Percentiles rank a stretch among this genome's conserved stretches.
Evolutionary conservation across 345 rosid genomes (phyloP).

Genomic region (Acer yangbiense): DNA sequence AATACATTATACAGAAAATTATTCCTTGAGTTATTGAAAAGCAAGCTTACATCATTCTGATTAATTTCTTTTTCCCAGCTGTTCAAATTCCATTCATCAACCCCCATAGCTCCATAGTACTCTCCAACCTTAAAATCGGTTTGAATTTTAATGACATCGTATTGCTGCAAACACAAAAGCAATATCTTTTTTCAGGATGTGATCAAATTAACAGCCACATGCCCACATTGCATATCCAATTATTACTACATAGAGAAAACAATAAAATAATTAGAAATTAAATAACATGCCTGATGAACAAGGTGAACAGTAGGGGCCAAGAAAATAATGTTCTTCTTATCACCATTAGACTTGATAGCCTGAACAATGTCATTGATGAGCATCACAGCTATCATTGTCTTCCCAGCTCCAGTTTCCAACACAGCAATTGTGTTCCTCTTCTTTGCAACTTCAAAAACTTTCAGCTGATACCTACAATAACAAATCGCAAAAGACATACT

Average conservation of each 20-base stretch:
- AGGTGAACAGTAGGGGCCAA: conserved; percentile 83
- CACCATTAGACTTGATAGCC: conserved; percentile 33
- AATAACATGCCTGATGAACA: conserved; percentile 63
- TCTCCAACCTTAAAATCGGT: conserved; percentile 56
- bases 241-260: not conserved
- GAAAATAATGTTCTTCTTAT: conserved; percentile 60
- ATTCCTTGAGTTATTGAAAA: not conserved
- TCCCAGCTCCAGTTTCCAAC: conserved; percentile 67
- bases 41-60: conserved; percentile 59
- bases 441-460: conserved; percentile 66
- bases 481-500: conserved; percentile 5
- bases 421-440: conserved; percentile 77
- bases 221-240: not conserved
- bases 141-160: conserved; percentile 45
- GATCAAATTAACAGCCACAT: conserved; percentile 5
- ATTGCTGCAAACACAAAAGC: conserved; percentile 61
- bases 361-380: conserved; percentile 51
- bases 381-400: conserved; percentile 68
- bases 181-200: conserved; percentile 2
- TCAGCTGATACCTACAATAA: conserved; percentile 53
- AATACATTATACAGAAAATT: not conserved
- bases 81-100: conserved; percentile 61
- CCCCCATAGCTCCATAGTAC: conserved; percentile 79
- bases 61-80: conserved; percentile 72
- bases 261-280: not conserved